phyloP scores from a whole-genome alignment of 2,329 filamentous ascomycete species.

The Calonectria hongkongensis region DNA sequence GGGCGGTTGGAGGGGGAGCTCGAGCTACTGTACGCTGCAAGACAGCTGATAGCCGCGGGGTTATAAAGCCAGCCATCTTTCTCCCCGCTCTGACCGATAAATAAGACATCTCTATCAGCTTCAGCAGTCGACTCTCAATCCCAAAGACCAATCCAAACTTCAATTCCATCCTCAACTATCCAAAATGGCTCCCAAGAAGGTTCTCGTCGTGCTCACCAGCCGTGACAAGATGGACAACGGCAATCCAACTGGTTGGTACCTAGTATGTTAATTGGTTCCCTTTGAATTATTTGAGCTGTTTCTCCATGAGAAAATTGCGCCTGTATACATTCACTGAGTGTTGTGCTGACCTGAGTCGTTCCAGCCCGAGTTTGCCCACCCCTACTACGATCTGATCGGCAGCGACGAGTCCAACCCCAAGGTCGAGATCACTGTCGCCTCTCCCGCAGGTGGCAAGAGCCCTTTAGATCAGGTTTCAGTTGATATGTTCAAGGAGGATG shows the following conservation, averaged over 20 bases:
- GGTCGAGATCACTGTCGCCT: constrained; percentile 74
- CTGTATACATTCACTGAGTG: neutral
- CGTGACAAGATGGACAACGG: constrained; percentile 70
- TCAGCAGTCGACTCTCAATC: neutral
- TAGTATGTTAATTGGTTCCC: constrained; percentile 65
- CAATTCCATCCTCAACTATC: neutral
- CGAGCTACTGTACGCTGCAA: neutral
- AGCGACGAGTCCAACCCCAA: constrained; percentile 60
- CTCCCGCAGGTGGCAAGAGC: constrained; percentile 76
- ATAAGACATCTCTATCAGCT: constrained; percentile 1
- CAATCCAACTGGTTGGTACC: constrained; percentile 81
- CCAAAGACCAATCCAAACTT: neutral
- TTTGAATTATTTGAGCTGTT: too few species aligned
- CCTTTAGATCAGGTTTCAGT: constrained; percentile 77
- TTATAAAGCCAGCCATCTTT: constrained; percentile 4
- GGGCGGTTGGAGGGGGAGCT: neutral
- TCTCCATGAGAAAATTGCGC: too few species aligned
- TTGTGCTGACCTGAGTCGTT: neutral
- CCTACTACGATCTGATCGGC: constrained; percentile 73
- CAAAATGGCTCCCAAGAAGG: constrained; percentile 75
- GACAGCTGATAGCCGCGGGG: constrained; percentile 11
- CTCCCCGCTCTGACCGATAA: neutral
- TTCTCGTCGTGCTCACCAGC: constrained; percentile 84
- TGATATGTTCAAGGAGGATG: constrained; percentile 72
- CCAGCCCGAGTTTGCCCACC: constrained; percentile 79